Conservation (phyloP, 2,329 filamentous ascomycete genomes). For the Aspergillus pseudonomiae region DNA sequence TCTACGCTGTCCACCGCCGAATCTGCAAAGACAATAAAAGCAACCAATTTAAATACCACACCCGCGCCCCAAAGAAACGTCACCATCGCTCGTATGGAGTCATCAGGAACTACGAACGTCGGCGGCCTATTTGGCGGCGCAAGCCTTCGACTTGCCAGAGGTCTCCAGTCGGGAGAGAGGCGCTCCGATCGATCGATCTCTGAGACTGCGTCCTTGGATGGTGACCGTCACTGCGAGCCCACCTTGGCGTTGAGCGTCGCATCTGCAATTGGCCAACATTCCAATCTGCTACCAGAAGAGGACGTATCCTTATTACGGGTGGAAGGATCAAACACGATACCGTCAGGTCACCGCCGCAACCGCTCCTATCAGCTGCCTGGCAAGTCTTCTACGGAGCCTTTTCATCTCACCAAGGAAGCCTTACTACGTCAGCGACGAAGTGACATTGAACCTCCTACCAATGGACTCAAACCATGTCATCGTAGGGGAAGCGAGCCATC, state of each 20-base stretch:
- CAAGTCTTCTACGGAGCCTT: slow-evolving; percentile 37
- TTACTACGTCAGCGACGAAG: slow-evolving; percentile 36
- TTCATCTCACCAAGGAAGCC: slow-evolving; percentile 39
- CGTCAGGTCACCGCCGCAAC: slow-evolving; percentile 38
- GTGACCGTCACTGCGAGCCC: slow-evolving; percentile 43
- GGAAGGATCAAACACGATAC: slow-evolving; percentile 13
- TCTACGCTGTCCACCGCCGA: slow-evolving; percentile 51
- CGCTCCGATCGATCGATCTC: slow-evolving; percentile 38
- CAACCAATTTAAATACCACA: slow-evolving; percentile 31
- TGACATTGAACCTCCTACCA: slow-evolving; percentile 27
- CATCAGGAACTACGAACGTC: slow-evolving; percentile 36
- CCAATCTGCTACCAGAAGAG: slow-evolving; percentile 39
- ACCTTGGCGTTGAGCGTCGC: slow-evolving; percentile 49
- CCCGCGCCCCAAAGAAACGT: slow-evolving; percentile 29
- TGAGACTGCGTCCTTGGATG: slow-evolving; percentile 40
- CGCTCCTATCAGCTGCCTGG: slow-evolving; percentile 40
- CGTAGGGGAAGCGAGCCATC: slow-evolving; percentile 29
- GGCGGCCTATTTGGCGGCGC: slow-evolving; percentile 46
- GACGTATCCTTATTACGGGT: slow-evolving; percentile 16
- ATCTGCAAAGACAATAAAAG: slow-evolving; percentile 49
- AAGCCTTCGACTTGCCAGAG: slow-evolving; percentile 38
- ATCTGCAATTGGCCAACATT: slow-evolving; percentile 46
- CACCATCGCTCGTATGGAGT: slow-evolving; percentile 34
- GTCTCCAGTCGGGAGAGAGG: slow-evolving; percentile 41
- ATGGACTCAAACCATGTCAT: slow-evolving; percentile 17